Percentiles rank a stretch among this genome's conserved stretches.
Conservation (phyloP, 805 yeast genomes). For the Ogataea nakhonphanomensis region DNA sequence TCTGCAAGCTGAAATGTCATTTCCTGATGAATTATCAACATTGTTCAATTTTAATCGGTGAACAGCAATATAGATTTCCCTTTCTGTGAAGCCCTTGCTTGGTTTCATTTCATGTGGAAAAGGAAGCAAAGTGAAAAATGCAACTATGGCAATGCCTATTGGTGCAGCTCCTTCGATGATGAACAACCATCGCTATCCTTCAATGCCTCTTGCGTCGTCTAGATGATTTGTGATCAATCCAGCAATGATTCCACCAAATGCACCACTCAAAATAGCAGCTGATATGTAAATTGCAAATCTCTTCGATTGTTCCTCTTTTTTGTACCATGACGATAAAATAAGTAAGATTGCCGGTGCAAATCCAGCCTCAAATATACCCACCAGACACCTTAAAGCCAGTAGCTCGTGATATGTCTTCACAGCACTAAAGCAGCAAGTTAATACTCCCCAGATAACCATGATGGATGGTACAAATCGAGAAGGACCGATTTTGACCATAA, state of each 20-base stretch:
- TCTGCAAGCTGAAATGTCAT: conserved; percentile 11
- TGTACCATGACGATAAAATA: conserved; percentile 38
- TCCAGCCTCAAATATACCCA: conserved; percentile 43
- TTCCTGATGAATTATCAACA: conserved; percentile 10
- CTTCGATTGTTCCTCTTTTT: conserved; percentile 32
- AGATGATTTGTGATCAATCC: conserved; percentile 44
- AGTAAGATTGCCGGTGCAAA: conserved; percentile 40
- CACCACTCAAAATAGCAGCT: conserved; percentile 42
- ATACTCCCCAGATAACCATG: conserved; percentile 38
- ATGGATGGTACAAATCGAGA: conserved; percentile 36
- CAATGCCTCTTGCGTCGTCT: conserved; percentile 43
- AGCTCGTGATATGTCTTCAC: conserved; percentile 27
- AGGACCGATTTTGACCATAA: conserved; percentile 34
- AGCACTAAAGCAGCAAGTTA: conserved; percentile 33
- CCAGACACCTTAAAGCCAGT: conserved; percentile 34
- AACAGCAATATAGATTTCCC: conserved; percentile 11
- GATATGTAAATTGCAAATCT: conserved; percentile 30
- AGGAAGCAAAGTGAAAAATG: conserved; percentile 18
- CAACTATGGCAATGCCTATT: conserved; percentile 31
- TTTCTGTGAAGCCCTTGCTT: conserved; percentile 9
- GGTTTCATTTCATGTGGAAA: conserved; percentile 20
- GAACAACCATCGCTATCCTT: conserved; percentile 52
- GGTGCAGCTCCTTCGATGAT: conserved; percentile 46
- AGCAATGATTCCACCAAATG: conserved; percentile 27
- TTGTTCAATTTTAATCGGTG: conserved; percentile 8